These are phyloP conservation scores for Hyaloscypha bicolor DNA, from an alignment of 495 filamentous ascomycete species.

Conservation along the genomic window DNA sequence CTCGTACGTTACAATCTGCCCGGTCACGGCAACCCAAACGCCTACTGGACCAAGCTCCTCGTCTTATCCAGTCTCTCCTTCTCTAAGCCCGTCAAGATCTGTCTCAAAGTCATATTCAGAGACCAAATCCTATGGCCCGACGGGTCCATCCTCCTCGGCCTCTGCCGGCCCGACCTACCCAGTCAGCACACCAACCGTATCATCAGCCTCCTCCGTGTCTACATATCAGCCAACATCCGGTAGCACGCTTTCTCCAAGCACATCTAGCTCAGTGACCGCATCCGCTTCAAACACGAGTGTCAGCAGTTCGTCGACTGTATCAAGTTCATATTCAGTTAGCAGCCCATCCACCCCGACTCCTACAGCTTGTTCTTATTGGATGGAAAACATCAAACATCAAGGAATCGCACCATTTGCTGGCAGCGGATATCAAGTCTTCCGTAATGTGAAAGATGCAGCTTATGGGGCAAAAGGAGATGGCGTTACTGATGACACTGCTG, in stretches of 20 bases:
- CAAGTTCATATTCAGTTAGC: neutral
- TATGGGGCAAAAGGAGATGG: constrained; percentile 63
- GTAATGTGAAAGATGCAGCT: constrained; percentile 26
- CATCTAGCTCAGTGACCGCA: neutral
- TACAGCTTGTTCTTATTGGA: constrained; percentile 26
- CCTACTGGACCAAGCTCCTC: neutral
- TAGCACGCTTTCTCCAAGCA: neutral
- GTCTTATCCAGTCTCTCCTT: neutral
- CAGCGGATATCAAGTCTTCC: constrained; percentile 22
- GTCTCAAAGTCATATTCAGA: neutral
- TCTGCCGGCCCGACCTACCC: neutral
- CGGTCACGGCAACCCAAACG: neutral
- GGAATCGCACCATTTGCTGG: constrained; percentile 32
- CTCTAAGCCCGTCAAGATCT: neutral
- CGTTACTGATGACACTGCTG: constrained; percentile 65
- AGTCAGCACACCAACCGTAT: too few species aligned
- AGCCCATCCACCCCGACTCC: neutral
- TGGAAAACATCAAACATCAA: constrained; percentile 32
- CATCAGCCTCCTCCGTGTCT: too few species aligned
- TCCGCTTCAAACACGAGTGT: neutral
- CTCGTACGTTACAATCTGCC: neutral
- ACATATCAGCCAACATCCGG: too few species aligned
- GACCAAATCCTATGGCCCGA: neutral
- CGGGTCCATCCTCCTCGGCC: neutral
- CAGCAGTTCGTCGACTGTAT: neutral